Evolutionary conservation across 2,329 filamentous ascomycete genomes (phyloP), one percentile per base, ranked within the genome.

Genomic region (Eurotiales sp.): DNA sequence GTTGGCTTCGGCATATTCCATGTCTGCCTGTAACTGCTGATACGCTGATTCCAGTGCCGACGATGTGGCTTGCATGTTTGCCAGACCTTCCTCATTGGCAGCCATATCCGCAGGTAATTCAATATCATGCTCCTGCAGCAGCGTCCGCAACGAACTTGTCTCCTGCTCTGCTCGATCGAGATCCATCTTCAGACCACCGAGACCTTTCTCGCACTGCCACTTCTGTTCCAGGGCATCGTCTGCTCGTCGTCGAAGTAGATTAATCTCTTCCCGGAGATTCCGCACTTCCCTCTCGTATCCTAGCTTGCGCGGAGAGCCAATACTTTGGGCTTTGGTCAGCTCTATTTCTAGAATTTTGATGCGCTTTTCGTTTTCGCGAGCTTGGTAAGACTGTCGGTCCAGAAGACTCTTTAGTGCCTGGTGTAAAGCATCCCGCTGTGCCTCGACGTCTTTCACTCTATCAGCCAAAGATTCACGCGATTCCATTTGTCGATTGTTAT

Each of bases 151-250:
- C n/a, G 88, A 88, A 36, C 82, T 77, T 25, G 95, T 95, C 72
- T 99, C 93, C 66, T 93, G 88, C 69, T 96, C 90, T 22, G 93
- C 91, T 56, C 91, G 88, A 69, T 97, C 93, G 37, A 99, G 82
- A 64, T 97, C 92, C 87, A 96, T 96, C 74, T 96, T 95, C 51
- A 97, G 74, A 50, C 91, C 90, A 47, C 83, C 81, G 2, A 97
- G 76, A 15, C 90, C 90, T 72, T 95, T 95, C 71, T 96, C 92
- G 55, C 91, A 92, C 65, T 95, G 87, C 86, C 89, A 97, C 71
- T 97, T 97, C 63, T 95, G 88, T 64, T 96, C 90, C 12, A 97
- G 80, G 14, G 92, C 92, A 57, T 97, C 92, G 61, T 99, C 92
- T 25, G 92, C 92, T 49, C 93, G 84, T 55, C 86, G 86, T 39